Evolutionary conservation across 1,284 basidiomycete species (phyloP), one percentile per base, ranked within the genome.

Genomic region (Coniferiporia sulphurascens): DNA sequence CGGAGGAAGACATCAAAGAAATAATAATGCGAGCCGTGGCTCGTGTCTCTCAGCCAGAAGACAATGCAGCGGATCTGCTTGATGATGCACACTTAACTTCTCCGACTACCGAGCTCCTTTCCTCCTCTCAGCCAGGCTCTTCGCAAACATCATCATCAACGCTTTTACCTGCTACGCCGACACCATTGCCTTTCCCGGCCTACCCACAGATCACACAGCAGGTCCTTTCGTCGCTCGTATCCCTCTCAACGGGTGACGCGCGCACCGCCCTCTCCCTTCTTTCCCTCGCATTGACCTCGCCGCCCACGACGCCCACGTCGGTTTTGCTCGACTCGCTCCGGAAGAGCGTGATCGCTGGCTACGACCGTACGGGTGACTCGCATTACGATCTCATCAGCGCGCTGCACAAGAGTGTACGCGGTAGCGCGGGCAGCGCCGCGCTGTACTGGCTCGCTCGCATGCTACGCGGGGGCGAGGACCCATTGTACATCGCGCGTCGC

Each of bases 391-490:
- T 93, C 79, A 95, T 96, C 65, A 89, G 85, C 34, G 93, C 93
- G 5, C 73, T 93, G 65, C 94, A 96, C 73, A 96, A 96, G 71
- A 85, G 84, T 62, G 82, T 96, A 35, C 81, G 94, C 46, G 93
- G 92, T 6, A 85, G 84, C 55, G 83, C 94, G 65, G 84, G 86
- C 1, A 81, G 83, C 65, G 93, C 91, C 0, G 91, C 91, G 6
- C 76, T 96, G 74, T 96, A 95, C 72, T 96, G 93, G 92, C 78
- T 94, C 6, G 91, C 90, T 9, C 79, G 86, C 48, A 92, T 93
- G 89, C 75, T 92, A 38, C 80, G 78, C 50, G 88, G 84, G n/a
- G 93, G 92, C 10, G 93, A 96, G 70, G 94, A 96, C 72, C 89
- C 94, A 1, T 69, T 94, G 41, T 96, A 89, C 68, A 84, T 95